phyloP scores from a whole-genome alignment of 2,329 filamentous ascomycete genomes.

The Paecilomyces sp. region DNA sequence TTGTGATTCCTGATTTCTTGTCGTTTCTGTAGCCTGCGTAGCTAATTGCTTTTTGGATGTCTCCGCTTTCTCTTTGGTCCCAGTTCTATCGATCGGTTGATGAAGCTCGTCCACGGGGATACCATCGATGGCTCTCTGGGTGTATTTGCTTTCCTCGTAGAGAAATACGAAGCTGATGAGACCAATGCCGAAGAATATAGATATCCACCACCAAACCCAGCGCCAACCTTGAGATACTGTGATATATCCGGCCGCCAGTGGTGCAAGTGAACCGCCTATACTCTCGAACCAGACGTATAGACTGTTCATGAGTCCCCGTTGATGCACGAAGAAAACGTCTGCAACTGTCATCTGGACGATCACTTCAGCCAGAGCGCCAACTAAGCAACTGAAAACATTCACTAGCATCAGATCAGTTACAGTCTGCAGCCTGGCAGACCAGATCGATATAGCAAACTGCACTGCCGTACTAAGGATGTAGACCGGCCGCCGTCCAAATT shows the following conservation, averaged over 20 bases:
- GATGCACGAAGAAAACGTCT: conserved; percentile 44
- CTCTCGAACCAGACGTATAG: conserved; percentile 35
- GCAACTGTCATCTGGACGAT: conserved; percentile 43
- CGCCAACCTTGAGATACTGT: conserved; percentile 40
- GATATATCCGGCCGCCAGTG: conserved; percentile 24
- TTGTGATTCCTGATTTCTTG: not conserved
- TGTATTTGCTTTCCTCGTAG: conserved; percentile 38
- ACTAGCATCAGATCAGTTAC: conserved; percentile 37
- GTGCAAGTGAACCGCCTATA: conserved; percentile 16
- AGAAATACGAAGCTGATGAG: conserved; percentile 36
- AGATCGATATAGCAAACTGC: conserved; percentile 32
- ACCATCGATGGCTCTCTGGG: not conserved
- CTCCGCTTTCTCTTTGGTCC: not conserved
- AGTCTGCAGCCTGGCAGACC: conserved; percentile 38
- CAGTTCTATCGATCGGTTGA: not conserved
- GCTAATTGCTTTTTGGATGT: not conserved
- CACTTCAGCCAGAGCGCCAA: conserved; percentile 38
- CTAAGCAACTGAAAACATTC: conserved; percentile 38
- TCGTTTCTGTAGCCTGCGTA: not conserved
- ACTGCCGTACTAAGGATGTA: conserved; percentile 37
- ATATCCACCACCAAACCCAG: conserved; percentile 44
- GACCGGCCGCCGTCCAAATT: conserved; percentile 40
- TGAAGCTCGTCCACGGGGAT: conserved; percentile 5
- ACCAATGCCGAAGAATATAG: conserved; percentile 32
- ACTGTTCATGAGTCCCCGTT: conserved; percentile 41